phyloP scores from a whole-genome alignment of 1,139 yeast species.

The Candida pseudoviswanathii region DNA sequence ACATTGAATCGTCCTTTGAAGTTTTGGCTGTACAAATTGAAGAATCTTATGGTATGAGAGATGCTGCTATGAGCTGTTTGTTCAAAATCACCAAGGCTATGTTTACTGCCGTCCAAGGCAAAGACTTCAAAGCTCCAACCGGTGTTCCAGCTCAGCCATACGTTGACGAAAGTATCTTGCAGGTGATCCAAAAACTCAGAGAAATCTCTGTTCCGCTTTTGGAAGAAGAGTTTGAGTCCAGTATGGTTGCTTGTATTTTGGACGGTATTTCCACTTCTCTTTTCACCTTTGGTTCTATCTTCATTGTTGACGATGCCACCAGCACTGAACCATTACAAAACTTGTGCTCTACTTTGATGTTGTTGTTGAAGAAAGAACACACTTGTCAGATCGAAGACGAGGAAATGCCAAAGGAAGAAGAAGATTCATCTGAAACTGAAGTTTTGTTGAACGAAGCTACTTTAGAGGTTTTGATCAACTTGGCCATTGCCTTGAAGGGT shows the following conservation, averaged over 20 bases:
- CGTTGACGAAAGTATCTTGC: constrained; percentile 57
- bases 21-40: constrained; percentile 73
- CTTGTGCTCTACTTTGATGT: constrained; percentile 70
- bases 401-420: constrained; percentile 56
- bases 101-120: constrained; percentile 58
- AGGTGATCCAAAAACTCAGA: constrained; percentile 68
- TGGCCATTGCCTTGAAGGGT: constrained; percentile 73
- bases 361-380: constrained; percentile 77
- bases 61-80: constrained; percentile 77
- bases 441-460: constrained; percentile 84
- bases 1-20: constrained; percentile 70
- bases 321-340: constrained; percentile 64
- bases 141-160: constrained; percentile 72
- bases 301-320: constrained; percentile 58
- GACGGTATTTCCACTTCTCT: constrained; percentile 75
- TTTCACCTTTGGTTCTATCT: constrained; percentile 72
- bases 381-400: constrained; percentile 70
- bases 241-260: constrained; percentile 78
- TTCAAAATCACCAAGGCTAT: constrained; percentile 83
- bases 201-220: constrained; percentile 62
- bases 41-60: constrained; percentile 90
- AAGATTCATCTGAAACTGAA: constrained; percentile 85
- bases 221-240: constrained; percentile 77
- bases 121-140: constrained; percentile 59
- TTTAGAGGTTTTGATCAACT: constrained; percentile 77